These are phyloP conservation scores for Penicillium pulvis DNA, from an alignment of 495 filamentous ascomycete genomes.

Conservation along the genomic window DNA sequence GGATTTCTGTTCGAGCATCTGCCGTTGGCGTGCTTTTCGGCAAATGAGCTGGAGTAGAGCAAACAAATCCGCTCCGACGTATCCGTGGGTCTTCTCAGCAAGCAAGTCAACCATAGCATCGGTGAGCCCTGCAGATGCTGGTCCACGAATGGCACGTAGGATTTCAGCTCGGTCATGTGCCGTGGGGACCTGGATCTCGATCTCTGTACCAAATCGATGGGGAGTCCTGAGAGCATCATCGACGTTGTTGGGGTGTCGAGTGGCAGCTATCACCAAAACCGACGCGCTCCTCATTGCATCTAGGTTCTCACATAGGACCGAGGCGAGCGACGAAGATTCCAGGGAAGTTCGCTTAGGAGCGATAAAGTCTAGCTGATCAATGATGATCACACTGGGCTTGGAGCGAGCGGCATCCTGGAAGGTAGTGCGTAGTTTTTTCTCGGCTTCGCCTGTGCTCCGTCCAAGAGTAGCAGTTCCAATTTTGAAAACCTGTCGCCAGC, in stretches of 20 bases:
- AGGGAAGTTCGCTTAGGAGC: conserved; percentile 60
- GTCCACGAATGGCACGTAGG: conserved; percentile 51
- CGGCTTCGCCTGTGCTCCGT: conserved; percentile 41
- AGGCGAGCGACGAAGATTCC: conserved; percentile 39
- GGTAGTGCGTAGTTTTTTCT: conserved; percentile 60
- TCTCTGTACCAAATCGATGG: conserved; percentile 66
- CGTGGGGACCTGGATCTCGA: conserved; percentile 82
- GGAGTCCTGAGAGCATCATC: conserved; percentile 69
- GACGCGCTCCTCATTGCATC: conserved; percentile 43
- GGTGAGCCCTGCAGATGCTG: conserved; percentile 29
- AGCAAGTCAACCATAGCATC: conserved; percentile 46
- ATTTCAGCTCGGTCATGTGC: conserved; percentile 72
- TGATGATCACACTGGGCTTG: conserved; percentile 80
- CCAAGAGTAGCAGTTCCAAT: conserved; percentile 59
- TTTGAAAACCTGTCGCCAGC: conserved; percentile 67
- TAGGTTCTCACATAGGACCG: conserved; percentile 46
- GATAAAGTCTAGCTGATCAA: conserved; percentile 78
- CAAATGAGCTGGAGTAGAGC: conserved; percentile 50
- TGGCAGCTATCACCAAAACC: conserved; percentile 73
- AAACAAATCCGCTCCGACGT: conserved; percentile 65
- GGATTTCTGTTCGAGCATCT: conserved; percentile 19
- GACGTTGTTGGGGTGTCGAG: conserved; percentile 72
- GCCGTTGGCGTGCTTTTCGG: conserved; percentile 43
- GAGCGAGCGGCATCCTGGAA: conserved; percentile 71
- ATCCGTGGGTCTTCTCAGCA: conserved; percentile 65